Percentiles rank a stretch among this genome's conserved stretches.
Evolutionary conservation across 768 basidiomycete genomes (phyloP).

Genomic region (Artomyces pyxidatus): DNA sequence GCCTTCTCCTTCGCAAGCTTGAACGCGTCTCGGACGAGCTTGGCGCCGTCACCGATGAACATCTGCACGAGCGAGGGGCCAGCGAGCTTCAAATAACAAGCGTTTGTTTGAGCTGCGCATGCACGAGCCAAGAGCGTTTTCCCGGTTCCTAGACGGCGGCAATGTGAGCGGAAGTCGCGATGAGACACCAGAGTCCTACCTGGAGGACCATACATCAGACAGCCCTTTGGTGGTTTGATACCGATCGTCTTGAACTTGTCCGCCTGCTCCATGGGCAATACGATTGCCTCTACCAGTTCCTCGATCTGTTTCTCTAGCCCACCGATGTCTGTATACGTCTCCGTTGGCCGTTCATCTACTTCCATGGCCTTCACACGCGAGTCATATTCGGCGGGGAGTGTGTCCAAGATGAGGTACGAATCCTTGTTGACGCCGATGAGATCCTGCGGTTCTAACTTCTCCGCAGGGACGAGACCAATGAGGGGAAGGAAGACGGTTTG

Average conservation of each 20-base stretch:
- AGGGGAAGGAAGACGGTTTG: slow-evolving; percentile 98
- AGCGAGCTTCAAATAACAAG: slow-evolving; percentile 96
- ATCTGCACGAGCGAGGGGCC: slow-evolving; percentile 98
- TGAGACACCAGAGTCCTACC: slow-evolving; percentile 38
- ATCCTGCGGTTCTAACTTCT: slow-evolving; percentile 83
- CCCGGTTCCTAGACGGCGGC: slow-evolving; percentile 60
- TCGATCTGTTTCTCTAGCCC: slow-evolving; percentile 99
- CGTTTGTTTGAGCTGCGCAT: slow-evolving; percentile 95
- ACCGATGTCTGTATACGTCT: slow-evolving; percentile 95
- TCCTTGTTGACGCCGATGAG: slow-evolving; percentile 99
- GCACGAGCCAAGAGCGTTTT: slow-evolving; percentile 97
- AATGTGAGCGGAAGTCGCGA: background rate
- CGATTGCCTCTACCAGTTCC: slow-evolving; percentile 95
- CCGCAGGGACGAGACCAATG: slow-evolving; percentile 93
- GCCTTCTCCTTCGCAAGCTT: slow-evolving; percentile 97
- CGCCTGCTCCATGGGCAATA: slow-evolving; percentile 96
- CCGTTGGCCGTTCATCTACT: slow-evolving; percentile 96
- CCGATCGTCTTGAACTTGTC: slow-evolving; percentile 99
- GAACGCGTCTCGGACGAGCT: slow-evolving; percentile 96
- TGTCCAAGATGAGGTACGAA: slow-evolving; percentile 94
- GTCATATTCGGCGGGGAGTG: slow-evolving; percentile 93
- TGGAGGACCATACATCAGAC: slow-evolving; percentile 97
- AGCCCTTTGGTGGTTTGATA: slow-evolving; percentile 95
- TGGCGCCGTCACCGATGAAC: slow-evolving; percentile 99
- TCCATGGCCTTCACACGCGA: slow-evolving; percentile 99